Evolutionary conservation across 805 yeast genomes (phyloP).

Genomic region (Sugiyamaella americana): DNA sequence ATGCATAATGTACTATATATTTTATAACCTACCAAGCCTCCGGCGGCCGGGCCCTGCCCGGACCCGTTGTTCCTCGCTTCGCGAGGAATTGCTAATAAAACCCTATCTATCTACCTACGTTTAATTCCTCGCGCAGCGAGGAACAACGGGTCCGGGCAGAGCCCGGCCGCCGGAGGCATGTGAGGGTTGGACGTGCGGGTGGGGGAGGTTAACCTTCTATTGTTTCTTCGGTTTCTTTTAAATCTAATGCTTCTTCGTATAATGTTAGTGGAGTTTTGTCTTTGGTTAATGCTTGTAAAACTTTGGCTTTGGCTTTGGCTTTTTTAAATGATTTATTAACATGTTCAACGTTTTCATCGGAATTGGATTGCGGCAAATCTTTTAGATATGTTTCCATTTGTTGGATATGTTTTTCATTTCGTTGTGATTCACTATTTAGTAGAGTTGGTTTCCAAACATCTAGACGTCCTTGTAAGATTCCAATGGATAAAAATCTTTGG

Average conservation of each 20-base stretch:
- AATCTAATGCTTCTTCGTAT: constrained; percentile 34
- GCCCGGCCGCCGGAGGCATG: too few species aligned
- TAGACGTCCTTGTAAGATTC: constrained; percentile 54
- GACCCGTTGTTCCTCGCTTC: too few species aligned
- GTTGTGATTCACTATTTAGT: constrained; percentile 1
- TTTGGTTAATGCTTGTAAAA: constrained; percentile 37
- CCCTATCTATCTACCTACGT: too few species aligned
- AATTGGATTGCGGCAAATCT: constrained; percentile 39
- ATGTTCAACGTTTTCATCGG: constrained; percentile 49
- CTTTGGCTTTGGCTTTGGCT: constrained; percentile 57
- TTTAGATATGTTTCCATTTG: constrained; percentile 25
- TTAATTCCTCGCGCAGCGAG: too few species aligned
- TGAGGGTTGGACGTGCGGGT: too few species aligned
- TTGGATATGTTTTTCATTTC: constrained; percentile 9
- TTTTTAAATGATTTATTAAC: constrained; percentile 48
- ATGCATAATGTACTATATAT: too few species aligned
- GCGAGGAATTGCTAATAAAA: too few species aligned
- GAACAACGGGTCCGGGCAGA: too few species aligned
- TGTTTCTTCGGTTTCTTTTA: constrained; percentile 29
- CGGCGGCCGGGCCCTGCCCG: too few species aligned
- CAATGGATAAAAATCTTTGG: constrained; percentile 48
- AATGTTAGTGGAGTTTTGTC: constrained; percentile 27
- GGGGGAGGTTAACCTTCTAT: too few species aligned
- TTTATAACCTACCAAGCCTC: too few species aligned
- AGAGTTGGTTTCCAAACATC: constrained; percentile 27